phyloP scores from a whole-genome alignment of 805 yeast species.

The Yarrowia phangngaensis region DNA sequence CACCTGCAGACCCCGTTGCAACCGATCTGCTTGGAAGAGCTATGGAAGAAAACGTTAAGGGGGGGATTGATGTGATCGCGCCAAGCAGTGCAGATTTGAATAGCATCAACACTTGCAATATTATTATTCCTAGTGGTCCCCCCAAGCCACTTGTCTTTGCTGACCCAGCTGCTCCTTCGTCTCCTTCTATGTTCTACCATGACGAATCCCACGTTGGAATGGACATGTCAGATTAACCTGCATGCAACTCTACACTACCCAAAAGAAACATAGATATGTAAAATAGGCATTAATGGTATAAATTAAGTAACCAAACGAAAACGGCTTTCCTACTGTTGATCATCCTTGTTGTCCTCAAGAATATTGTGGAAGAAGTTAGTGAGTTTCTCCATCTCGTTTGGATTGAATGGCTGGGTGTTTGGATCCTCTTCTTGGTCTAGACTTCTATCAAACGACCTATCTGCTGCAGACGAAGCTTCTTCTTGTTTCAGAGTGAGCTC shows the following conservation, averaged over 20 bases:
- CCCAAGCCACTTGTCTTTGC: conserved; percentile 10
- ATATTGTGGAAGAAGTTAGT: conserved; percentile 34
- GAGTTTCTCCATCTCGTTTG: conserved; percentile 32
- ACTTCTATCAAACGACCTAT: conserved; percentile 26
- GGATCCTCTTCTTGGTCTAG: conserved; percentile 28
- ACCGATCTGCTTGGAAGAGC: conserved; percentile 78
- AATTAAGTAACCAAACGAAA: background rate
- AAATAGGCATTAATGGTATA: background rate
- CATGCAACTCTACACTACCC: too few species aligned
- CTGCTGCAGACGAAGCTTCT: conserved; percentile 29
- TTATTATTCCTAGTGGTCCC: conserved; percentile 4
- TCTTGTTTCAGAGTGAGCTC: conserved; percentile 28
- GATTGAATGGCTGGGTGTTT: conserved; percentile 13
- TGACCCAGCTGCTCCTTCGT: conserved; percentile 19
- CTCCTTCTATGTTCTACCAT: conserved; percentile 24
- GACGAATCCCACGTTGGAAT: conserved; percentile 31
- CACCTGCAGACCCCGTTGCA: conserved; percentile 81
- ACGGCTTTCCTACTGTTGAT: conserved; percentile 8
- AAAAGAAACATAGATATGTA: too few species aligned
- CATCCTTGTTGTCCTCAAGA: conserved; percentile 28
- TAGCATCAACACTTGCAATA: conserved; percentile 15
- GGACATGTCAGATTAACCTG: conserved; percentile 25
- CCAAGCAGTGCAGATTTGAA: conserved; percentile 9
- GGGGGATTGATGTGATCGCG: conserved; percentile 3
- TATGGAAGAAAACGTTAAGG: conserved; percentile 30